A percentile compares a stretch with the other conserved stretches of the same genome.
Evolutionary conservation across 2,329 filamentous ascomycete genomes (phyloP).

Genomic region (Claviceps citrina): DNA sequence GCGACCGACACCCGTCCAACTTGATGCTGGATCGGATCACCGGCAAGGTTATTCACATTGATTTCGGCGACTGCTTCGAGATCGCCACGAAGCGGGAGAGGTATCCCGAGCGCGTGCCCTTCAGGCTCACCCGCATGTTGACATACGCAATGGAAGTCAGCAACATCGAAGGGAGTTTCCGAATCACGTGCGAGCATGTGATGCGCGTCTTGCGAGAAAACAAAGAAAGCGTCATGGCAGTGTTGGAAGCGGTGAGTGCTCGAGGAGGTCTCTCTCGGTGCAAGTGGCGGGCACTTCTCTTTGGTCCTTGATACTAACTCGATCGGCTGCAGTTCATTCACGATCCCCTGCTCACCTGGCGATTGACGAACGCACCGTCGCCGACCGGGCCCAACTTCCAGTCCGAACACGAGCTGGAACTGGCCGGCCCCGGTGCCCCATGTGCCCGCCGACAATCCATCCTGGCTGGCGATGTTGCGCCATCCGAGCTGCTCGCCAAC

Average conservation of each 20-base stretch:
- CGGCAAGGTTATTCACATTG: constrained; percentile 94
- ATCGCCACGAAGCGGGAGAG: constrained; percentile 99
- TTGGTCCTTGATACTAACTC: too few species aligned
- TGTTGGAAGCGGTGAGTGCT: constrained; percentile 81
- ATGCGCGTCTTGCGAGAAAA: constrained; percentile 95
- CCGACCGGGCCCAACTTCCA: constrained; percentile 53
- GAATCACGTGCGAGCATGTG: constrained; percentile 94
- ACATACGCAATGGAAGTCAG: constrained; percentile 99
- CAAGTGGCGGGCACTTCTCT: too few species aligned
- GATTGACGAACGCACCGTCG: constrained; percentile 52
- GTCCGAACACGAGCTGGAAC: constrained; percentile 40
- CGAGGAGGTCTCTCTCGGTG: too few species aligned
- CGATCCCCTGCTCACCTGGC: constrained; percentile 96
- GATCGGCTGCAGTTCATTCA: constrained; percentile 72
- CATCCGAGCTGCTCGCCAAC: constrained; percentile 40
- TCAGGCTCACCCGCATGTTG: constrained; percentile 95
- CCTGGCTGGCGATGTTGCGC: constrained; percentile 46
- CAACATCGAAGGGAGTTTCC: constrained; percentile 97
- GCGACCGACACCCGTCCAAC: constrained; percentile 94
- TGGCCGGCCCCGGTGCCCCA: constrained; percentile 30
- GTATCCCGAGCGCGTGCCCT: constrained; percentile 92
- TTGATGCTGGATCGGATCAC: constrained; percentile 92
- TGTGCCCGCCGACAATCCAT: constrained; percentile 54
- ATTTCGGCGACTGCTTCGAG: constrained; percentile 99
- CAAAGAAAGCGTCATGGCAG: constrained; percentile 96